These are phyloP conservation scores for Erythrobasidium hasegawianum DNA, from an alignment of 1,284 basidiomycete species.

Conservation along the genomic window DNA sequence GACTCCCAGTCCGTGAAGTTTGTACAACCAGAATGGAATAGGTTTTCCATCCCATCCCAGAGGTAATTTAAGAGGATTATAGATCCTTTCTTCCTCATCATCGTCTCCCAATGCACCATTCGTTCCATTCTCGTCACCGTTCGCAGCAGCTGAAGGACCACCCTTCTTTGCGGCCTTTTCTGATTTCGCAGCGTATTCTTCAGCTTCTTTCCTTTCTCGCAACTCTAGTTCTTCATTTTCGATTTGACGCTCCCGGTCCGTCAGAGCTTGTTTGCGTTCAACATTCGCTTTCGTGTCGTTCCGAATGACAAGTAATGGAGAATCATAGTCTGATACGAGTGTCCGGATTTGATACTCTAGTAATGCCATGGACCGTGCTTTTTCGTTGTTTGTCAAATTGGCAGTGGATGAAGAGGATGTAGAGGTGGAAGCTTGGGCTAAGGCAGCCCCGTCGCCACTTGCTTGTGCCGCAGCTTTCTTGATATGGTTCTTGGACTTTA, in stretches of 20 bases:
- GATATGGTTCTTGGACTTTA: constrained; percentile 89
- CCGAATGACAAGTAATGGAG: constrained; percentile 65
- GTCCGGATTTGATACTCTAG: constrained; percentile 67
- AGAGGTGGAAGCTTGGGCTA: constrained; percentile 42
- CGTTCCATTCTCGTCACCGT: constrained; percentile 45
- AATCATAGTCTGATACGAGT: constrained; percentile 56
- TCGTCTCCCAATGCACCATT: constrained; percentile 69
- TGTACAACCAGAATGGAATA: constrained; percentile 98
- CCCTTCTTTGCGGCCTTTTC: constrained; percentile 48
- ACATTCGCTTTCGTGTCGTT: constrained; percentile 89
- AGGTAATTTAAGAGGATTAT: constrained; percentile 95
- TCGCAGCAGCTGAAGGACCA: neutral
- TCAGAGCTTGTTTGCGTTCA: constrained; percentile 91
- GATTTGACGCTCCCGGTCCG: constrained; percentile 90
- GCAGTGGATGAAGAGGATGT: constrained; percentile 11
- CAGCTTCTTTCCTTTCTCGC: constrained; percentile 55
- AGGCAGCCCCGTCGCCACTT: constrained; percentile 44
- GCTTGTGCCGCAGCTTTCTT: constrained; percentile 73
- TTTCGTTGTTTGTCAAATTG: constrained; percentile 52
- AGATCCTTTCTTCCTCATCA: constrained; percentile 89
- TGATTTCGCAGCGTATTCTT: constrained; percentile 62
- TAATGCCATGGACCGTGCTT: constrained; percentile 65
- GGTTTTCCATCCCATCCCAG: constrained; percentile 98
- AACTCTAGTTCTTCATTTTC: constrained; percentile 65
- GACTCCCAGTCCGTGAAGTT: constrained; percentile 92